Base-by-base conservation (phyloP, 352 stramenopile genomes). In the Salisapilia sapeloensis region DNA sequence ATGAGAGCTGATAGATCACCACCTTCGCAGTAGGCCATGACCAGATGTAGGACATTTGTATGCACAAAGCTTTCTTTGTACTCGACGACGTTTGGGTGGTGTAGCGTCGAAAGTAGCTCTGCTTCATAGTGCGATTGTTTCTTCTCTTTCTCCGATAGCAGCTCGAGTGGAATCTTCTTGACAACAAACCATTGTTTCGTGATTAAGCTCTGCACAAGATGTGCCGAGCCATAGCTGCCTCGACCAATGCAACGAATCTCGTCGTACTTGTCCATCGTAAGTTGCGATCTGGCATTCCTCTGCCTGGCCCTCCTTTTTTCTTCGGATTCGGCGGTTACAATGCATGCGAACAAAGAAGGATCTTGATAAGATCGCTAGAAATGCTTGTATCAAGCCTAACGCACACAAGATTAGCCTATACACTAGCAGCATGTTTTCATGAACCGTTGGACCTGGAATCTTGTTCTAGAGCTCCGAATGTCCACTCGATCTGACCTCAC, bases 11-110 rank as follows among this genome's bases (percentile, higher is more conserved):
- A 56, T 32, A 87, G 48, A 46, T 94, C 80, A 6, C 82, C 82
- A 14, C 86, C 83, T 50, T 97, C 90, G 44, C 85, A 96, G 44
- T 96, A 97, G 17, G 82, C 78, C 90, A 97, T 97, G 34, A 93
- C 79, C 41, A 97, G 96, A 47, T 92, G 91, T 36, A 97, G 61
- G 13, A 85, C 60, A 31, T 81, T 65, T 30, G 62, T 48, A 26
- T 59, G 38, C 7, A 70, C 67, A 45, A 96, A 93, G 47, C 56
- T 92, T 34, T 96, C 90, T 37, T 80, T 91, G 57, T 96, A 97
- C 35, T 89, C 77, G 34, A 97, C 86, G 44, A 97, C 94, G 40
- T 95, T 96, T 10, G 89, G 86, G 42, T 96, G 83, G 27, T 77
- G 69, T 33, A 97, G 62, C 46, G 74, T 75, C 38, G 86, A 54